phyloP scores from a whole-genome alignment of 805 yeast species.

The Komagataella kurtzmanii region DNA sequence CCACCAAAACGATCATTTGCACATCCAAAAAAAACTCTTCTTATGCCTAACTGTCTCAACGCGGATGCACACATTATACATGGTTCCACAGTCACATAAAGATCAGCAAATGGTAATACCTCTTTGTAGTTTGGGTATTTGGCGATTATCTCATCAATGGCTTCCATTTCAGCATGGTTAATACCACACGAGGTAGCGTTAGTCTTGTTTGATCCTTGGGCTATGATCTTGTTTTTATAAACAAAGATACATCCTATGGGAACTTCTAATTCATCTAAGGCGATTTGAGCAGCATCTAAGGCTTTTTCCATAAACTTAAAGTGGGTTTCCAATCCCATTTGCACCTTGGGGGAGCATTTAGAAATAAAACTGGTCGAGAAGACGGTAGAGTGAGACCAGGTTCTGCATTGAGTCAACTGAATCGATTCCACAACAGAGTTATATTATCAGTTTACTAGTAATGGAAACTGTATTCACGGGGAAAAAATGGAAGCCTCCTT shows the following conservation, averaged over 20 bases:
- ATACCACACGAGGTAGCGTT: conserved; percentile 78
- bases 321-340: conserved; percentile 4
- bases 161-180: conserved; percentile 86
- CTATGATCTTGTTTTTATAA: conserved; percentile 35
- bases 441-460: not conserved
- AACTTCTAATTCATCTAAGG: conserved; percentile 57
- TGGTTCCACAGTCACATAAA: conserved; percentile 95
- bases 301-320: conserved; percentile 37
- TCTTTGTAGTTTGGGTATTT: conserved; percentile 14
- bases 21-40: conserved; percentile 76
- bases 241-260: conserved; percentile 79
- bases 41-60: conserved; percentile 63
- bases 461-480: not conserved
- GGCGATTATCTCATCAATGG: conserved; percentile 40
- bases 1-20: conserved; percentile 96
- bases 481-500: not conserved
- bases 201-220: conserved; percentile 77
- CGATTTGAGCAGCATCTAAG: conserved; percentile 43
- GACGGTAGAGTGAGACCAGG: too few relatives aligned
- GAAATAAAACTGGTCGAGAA: not conserved
- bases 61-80: conserved; percentile 98
- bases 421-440: not conserved
- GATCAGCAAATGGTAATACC: conserved; percentile 40
- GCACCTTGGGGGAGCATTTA: not conserved
- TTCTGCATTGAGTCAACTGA: not conserved